These are phyloP conservation scores for Nothopassalora personata DNA, from an alignment of 2,329 filamentous ascomycete genomes.

Conservation along the genomic window DNA sequence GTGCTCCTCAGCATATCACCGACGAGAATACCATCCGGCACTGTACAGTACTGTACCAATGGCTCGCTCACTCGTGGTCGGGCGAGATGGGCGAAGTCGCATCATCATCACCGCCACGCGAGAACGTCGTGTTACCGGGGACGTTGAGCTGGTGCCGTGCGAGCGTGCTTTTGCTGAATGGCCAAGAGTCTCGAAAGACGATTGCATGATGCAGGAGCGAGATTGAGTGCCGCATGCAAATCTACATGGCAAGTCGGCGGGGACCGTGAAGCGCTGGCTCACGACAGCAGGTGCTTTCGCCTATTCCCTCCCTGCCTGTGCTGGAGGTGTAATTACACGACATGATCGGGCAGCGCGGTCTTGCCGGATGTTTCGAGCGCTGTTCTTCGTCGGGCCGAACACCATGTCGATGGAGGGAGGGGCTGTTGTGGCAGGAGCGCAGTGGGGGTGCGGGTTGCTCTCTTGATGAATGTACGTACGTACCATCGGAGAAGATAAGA, in stretches of 20 bases:
- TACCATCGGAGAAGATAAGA: no score
- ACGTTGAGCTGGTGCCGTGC: neutral
- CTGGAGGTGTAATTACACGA: neutral
- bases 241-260: neutral
- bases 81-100: no score
- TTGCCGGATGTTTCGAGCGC: neutral
- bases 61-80: neutral
- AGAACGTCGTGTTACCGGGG: conserved; percentile 6
- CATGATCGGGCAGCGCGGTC: neutral
- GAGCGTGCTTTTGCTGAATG: neutral
- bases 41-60: neutral
- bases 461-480: neutral
- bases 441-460: neutral
- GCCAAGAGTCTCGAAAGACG: neutral
- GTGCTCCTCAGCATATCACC: neutral
- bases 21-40: neutral
- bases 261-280: neutral
- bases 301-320: neutral
- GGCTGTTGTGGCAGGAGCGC: neutral
- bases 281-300: neutral
- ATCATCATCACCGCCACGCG: conserved; percentile 13
- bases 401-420: neutral
- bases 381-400: neutral
- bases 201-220: neutral
- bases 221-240: neutral